Conservation (phyloP, 306 rosid genomes). For the Quercus glauca region DNA sequence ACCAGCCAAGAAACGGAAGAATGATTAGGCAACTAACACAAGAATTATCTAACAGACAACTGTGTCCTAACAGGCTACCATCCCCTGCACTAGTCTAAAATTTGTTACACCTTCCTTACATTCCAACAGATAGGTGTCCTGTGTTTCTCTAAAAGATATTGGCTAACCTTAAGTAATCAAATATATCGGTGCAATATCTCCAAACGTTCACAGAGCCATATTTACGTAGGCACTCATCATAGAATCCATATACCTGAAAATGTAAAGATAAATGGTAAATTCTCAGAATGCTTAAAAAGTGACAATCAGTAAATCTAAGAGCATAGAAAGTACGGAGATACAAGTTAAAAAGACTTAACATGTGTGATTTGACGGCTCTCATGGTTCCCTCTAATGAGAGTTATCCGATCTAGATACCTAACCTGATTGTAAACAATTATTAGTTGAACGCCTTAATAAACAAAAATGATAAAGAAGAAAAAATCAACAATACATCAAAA, state of each 20-base stretch:
- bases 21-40: neutral
- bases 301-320: slow-evolving; percentile 32
- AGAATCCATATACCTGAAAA: slow-evolving; percentile 96
- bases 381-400: slow-evolving; percentile 97
- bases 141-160: slow-evolving; percentile 20
- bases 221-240: slow-evolving; percentile 97
- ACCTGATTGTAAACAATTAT: slow-evolving; percentile 56
- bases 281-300: slow-evolving; percentile 14
- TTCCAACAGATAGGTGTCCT: slow-evolving; percentile 1
- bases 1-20: neutral
- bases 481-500: slow-evolving; percentile 2
- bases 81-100: neutral
- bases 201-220: slow-evolving; percentile 98
- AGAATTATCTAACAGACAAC: neutral
- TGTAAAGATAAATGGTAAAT: neutral
- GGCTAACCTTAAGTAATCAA: slow-evolving; percentile 87
- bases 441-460: slow-evolving; percentile 15
- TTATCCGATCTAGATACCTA: slow-evolving; percentile 97
- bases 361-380: slow-evolving; percentile 99
- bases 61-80: neutral
- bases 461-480: slow-evolving; percentile 2
- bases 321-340: slow-evolving; percentile 12
- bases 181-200: slow-evolving; percentile 99
- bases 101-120: slow-evolving; percentile 1
- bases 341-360: slow-evolving; percentile 47